Conservation (phyloP, 352 stramenopile genomes). For the Poterioochromonas sp. region DNA sequence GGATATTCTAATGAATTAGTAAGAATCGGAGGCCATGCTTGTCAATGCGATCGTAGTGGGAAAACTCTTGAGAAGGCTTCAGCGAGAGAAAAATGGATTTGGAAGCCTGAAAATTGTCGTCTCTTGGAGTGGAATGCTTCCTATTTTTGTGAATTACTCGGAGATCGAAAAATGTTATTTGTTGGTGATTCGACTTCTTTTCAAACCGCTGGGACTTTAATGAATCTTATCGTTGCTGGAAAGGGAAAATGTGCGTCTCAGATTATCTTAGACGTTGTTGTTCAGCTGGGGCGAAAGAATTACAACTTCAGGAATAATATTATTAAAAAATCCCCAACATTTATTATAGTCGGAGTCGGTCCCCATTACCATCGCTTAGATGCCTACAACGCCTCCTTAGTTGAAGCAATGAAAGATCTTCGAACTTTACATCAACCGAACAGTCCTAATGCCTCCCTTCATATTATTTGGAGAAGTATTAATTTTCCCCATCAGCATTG, state of each 20-base stretch:
- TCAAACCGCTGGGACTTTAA: not conserved
- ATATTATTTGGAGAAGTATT: not conserved
- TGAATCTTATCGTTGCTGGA: not conserved
- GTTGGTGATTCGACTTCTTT: not conserved
- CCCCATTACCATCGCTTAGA: not conserved
- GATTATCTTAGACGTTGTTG: not conserved
- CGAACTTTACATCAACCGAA: not conserved
- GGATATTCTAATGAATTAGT: too few relatives aligned
- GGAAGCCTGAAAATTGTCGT: not conserved
- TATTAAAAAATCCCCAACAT: not conserved
- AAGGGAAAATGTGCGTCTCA: not conserved
- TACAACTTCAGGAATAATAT: too few relatives aligned
- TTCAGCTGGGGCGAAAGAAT: too few relatives aligned
- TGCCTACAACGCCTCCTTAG: not conserved
- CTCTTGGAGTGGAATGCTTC: not conserved
- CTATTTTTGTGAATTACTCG: not conserved
- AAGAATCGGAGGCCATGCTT: not conserved
- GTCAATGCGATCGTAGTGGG: not conserved
- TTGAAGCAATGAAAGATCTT: not conserved
- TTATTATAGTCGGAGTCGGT: not conserved
- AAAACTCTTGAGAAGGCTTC: not conserved
- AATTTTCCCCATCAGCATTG: not conserved
- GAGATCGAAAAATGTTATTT: not conserved
- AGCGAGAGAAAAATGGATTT: not conserved
- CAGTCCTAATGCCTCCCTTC: too few relatives aligned